Percentiles rank a stretch among this genome's conserved stretches.
Conservation (phyloP, 2,329 filamentous ascomycete species). For the Venturia asperata region DNA sequence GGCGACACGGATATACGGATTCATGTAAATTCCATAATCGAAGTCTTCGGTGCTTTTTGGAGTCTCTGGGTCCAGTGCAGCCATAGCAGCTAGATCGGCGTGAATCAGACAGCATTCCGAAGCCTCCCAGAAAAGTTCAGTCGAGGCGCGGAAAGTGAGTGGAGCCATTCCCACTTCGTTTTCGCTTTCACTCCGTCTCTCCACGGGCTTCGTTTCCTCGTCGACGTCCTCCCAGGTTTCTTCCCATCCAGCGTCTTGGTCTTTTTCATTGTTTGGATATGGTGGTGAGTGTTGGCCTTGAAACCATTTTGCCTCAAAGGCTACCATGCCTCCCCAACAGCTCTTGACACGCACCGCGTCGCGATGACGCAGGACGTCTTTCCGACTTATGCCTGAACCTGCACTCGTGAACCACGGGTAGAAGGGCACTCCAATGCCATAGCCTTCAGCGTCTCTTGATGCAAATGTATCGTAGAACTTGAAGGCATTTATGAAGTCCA, state of each 20-base stretch:
- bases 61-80: background rate
- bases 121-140: constrained; percentile 40
- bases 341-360: constrained; percentile 63
- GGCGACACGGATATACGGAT: constrained; percentile 66
- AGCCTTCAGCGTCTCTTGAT: constrained; percentile 58
- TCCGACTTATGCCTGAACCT: constrained; percentile 47
- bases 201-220: background rate
- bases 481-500: constrained; percentile 63
- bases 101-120: constrained; percentile 45
- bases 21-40: constrained; percentile 58
- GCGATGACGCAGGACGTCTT: constrained; percentile 54
- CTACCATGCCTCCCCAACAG: constrained; percentile 73
- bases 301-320: constrained; percentile 55
- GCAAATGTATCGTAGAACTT: constrained; percentile 70
- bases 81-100: constrained; percentile 33
- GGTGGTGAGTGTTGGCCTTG: constrained; percentile 33
- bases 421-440: constrained; percentile 55
- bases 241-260: constrained; percentile 19
- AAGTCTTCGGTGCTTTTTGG: constrained; percentile 6
- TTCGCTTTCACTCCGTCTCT: background rate
- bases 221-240: background rate
- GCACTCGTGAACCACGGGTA: constrained; percentile 59
- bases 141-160: constrained; percentile 38
- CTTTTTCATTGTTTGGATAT: constrained; percentile 20
- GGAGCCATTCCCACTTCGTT: constrained; percentile 27